Evolutionary conservation across 257 asterid genomes (phyloP), one percentile per base, ranked within the genome.

Genomic region (Solanum lycopersicoides): DNA sequence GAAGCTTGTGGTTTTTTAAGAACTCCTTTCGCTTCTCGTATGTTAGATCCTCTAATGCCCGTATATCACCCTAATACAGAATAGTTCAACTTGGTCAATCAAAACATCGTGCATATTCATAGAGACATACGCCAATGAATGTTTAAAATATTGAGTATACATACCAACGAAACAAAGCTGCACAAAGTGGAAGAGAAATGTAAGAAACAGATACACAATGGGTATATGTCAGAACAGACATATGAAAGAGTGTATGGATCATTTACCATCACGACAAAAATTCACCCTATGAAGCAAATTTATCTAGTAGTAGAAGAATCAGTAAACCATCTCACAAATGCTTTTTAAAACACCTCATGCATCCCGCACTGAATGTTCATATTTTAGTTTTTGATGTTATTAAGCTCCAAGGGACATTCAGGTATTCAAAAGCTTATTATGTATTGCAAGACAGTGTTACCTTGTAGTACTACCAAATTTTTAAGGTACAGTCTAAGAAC

Each of bases 1-100:
- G 99, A 39, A 95, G 94, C 89, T 90, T 91, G 93, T 95, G 94
- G 85, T 89, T 94, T 39, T 47, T 89, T 39, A 95, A 89, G 90
- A 97, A 97, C 82, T 93, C 98, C 91, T 91, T 93, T 23, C 98
- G 92, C 88, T 87, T 97, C 90, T 95, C 98, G 21, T 97, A 97
- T 0, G 98, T 94, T 34, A 97, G 98, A 87, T 97, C 99, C 87
- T 97, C 99, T 39, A 95, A 90, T 5, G 99, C 92, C 86, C 92
- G 86, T 83, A 97, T 97, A 82, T 97, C 99, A 75, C 99, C 99
- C 99, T 97, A 65, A 41, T 47, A 28, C 42, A 76, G 35, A 89
- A 72, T 6, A 14, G 28, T 16, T 37, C 37, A 20, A 13, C 14
- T 79, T 41, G 11, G 28, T 12, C 34, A 42, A 80, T 47, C 85